Base-by-base conservation (phyloP, 1,139 yeast genomes). In the Hemisphaericaspora xylanilytica region DNA sequence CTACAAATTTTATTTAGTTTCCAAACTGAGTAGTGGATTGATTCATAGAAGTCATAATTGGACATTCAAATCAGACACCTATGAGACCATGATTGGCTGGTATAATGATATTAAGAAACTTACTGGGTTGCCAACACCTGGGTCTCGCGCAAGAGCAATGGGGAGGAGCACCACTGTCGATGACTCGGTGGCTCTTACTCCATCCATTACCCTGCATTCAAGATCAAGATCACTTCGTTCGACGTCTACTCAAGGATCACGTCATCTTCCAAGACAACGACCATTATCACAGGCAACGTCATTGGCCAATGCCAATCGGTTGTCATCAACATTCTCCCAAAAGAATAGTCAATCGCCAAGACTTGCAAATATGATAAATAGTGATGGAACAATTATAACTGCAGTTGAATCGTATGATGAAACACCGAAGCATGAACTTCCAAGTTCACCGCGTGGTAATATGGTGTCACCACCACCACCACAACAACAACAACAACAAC, bases 21-120 rank as follows among this genome's bases (percentile, higher is more conserved):
- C 94, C 17, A 85, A 82, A 50, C 69, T 59, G 61, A 81, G 84
- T 49, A 78, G 78, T 48, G 89, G 90, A 9, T 56, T 70, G 45
- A 69, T 70, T 55, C 85, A 84, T 49, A 75, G 88, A 54, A 86
- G 88, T 37, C 97, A 90, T 63, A 89, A 88, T 54, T 89, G 94
- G 88, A 95, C 89, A 9, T 90, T 92, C 66, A 75, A 96, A 52
- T 83, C 95, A 17, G 90, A 85, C 54, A 77, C 84, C 33, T 85
- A 85, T 53, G 83, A 80, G 34, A 67, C 75, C 35, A 85, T 89
- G 90, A 79, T 84, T 54, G 77, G 73, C 20, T 92, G 98, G 98
- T 87, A 78, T 59, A 76, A 77, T 47, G 95, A 86, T 56, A 71
- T 90, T 47, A 80, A 80, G 53, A 70, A 70, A 32, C 68, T 88